phyloP scores from a whole-genome alignment of 129 eudicot species.

The Lactuca saligna region DNA sequence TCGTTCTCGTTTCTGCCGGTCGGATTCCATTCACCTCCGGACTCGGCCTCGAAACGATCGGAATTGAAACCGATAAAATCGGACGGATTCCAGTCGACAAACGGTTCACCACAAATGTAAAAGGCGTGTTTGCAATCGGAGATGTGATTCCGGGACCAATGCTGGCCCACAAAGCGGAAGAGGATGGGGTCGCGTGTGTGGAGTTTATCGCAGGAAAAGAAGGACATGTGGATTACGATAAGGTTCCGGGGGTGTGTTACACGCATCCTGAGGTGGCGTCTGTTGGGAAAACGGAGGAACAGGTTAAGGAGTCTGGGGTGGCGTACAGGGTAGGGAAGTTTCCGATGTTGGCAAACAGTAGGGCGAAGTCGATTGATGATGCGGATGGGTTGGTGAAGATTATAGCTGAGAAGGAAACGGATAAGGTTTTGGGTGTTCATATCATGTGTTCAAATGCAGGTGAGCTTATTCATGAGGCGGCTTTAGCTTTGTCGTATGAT shows the following conservation, averaged over 20 bases:
- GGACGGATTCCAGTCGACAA: slow-evolving; percentile 70
- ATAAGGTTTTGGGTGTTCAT: slow-evolving; percentile 79
- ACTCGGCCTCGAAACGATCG: slow-evolving; percentile 65
- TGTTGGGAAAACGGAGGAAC: slow-evolving; percentile 92
- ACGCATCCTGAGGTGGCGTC: slow-evolving; percentile 89
- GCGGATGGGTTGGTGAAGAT: slow-evolving; percentile 88
- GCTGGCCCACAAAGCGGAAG: slow-evolving; percentile 94
- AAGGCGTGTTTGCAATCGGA: slow-evolving; percentile 77
- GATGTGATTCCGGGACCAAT: slow-evolving; percentile 91
- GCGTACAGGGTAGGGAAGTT: slow-evolving; percentile 73
- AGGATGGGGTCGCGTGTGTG: slow-evolving; percentile 84
- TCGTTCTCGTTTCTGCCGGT: slow-evolving; percentile 87
- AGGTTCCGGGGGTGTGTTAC: slow-evolving; percentile 86
- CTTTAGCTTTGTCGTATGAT: slow-evolving; percentile 63
- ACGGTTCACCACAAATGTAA: slow-evolving; percentile 57
- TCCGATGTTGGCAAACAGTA: slow-evolving; percentile 78
- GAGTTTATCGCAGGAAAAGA: slow-evolving; percentile 81
- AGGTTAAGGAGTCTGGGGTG: slow-evolving; percentile 72
- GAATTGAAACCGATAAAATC: slow-evolving; percentile 72
- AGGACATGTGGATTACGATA: slow-evolving; percentile 87
- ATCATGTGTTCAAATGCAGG: slow-evolving; percentile 87
- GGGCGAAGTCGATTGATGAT: slow-evolving; percentile 86
- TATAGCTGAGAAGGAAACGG: slow-evolving; percentile 77
- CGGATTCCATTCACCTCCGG: slow-evolving; percentile 69
- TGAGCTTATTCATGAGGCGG: slow-evolving; percentile 84